Conservation (phyloP, 768 basidiomycete species). For the Hortiboletus campestris region DNA sequence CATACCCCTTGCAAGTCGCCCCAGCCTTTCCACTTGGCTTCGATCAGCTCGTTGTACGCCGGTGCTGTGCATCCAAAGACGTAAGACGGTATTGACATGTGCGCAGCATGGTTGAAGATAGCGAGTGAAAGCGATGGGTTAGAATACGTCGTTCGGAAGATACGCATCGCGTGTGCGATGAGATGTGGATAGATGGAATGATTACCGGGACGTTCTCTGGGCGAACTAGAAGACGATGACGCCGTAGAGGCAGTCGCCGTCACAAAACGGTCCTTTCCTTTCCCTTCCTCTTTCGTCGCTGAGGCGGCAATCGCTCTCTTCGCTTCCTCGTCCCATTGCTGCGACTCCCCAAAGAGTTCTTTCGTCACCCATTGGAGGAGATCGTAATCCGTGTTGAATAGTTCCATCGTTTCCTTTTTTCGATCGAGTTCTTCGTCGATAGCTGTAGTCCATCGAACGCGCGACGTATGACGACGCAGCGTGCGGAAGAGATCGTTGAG, state of each 20-base stretch:
- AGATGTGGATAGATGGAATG: slow-evolving; percentile 71
- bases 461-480: slow-evolving; percentile 51
- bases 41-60: slow-evolving; percentile 85
- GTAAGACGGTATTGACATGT: slow-evolving; percentile 74
- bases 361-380: slow-evolving; percentile 71
- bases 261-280: not conserved
- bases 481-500: slow-evolving; percentile 54
- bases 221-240: not conserved
- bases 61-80: slow-evolving; percentile 86
- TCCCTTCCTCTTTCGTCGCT: not conserved
- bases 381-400: slow-evolving; percentile 64
- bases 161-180: slow-evolving; percentile 72
- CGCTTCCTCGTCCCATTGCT: slow-evolving; percentile 48
- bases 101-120: slow-evolving; percentile 78
- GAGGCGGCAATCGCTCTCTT: slow-evolving; percentile 35
- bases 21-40: slow-evolving; percentile 82
- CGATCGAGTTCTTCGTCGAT: slow-evolving; percentile 58
- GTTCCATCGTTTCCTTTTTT: slow-evolving; percentile 71
- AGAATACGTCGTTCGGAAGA: slow-evolving; percentile 72
- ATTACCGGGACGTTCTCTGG: slow-evolving; percentile 41
- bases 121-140: slow-evolving; percentile 81
- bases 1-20: slow-evolving; percentile 77
- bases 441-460: slow-evolving; percentile 49
- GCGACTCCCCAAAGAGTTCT: slow-evolving; percentile 65
- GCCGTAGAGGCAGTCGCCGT: not conserved